Base-by-base conservation (phyloP, 2,329 filamentous ascomycete species). In the Plectosphaerella cucumerina region DNA sequence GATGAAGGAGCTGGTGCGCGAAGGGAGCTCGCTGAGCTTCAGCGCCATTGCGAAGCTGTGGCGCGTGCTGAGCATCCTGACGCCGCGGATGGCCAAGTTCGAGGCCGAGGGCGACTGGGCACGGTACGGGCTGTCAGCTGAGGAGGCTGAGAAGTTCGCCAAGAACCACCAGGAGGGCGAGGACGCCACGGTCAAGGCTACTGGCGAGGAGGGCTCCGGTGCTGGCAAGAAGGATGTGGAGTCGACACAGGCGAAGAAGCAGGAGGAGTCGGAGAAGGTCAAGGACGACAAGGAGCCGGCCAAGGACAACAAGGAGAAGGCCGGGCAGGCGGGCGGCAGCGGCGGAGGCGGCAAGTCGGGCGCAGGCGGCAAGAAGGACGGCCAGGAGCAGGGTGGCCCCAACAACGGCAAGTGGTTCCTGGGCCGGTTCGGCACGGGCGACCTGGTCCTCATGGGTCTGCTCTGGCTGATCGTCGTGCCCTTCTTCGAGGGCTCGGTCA, bases 11-110 rank as follows among this genome's bases (percentile, higher is more conserved):
- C 61, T 83, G 53, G 66, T 82, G 41, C 62, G 82, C 47, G 76
- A 76, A 56, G 70, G 59, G 1, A 54, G 64, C 26, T 59, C 59
- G 58, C 63, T 73, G 43, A 50, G 43, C 39, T 34, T 56, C 73
- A 61, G 70, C 65, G 65, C 76, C 11, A 81, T 82, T 17, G 80
- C 86, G 39, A 84, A 84, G 64, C 67, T 85, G 50, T 75, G 81
- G 59, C 72, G 76, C 26, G 69, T 85, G 54, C 74, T 80, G 18
- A 76, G 74, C 48, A 76, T 78, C 56, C 72, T 84, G 65, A 74
- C 81, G n/a, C 77, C 69, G 65, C 70, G 62, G 48, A 53, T 65
- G 53, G 57, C 61, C 6, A 53, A 62, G 12, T 51, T 44, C 20
- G 60, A 64, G 41, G 37, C 50, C 39, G 56, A 60, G 39, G 53